Evolutionary conservation across 495 filamentous ascomycete species (phyloP), one percentile per base, ranked within the genome.

Genomic region (Daldinia decipiens): DNA sequence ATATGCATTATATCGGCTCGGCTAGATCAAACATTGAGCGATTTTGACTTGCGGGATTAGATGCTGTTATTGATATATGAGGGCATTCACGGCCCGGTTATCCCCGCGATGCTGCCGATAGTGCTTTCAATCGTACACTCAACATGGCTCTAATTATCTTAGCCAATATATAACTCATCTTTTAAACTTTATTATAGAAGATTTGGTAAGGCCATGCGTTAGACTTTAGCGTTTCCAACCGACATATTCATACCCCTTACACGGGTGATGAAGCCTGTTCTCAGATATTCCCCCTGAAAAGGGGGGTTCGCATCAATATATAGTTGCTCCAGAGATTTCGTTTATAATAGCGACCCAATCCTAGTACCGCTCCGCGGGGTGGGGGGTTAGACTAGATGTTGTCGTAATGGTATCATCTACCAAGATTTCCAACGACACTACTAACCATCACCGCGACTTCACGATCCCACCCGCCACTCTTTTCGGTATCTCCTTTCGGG

Each of bases 381-480:
- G 17, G 21, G 50, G 31, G n/a, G 9, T 13, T 34, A 56, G 27
- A 47, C 7, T 3, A 26, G 5, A 3, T 11, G 7, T 38, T 36
- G 29, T 0, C 19, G 19, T 29, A 9, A 38, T 53, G 59, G 24
- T n/a, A 15, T 79, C 68, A 85, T 73, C 81, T 74, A 9, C 81
- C 81, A 1, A 82, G 63, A 60, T 82, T 82, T 27, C 79, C 79
- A 27, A 86, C 76, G 0, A 97, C 87, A 50, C 90, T 89, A 60
- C 91, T 90, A 58, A 97, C 91, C 94, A 99, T 97, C 36, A 99
- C 94, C 5, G 95, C 94, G 29, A 95, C 91, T 80, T 98, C 95
- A 61, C 94, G 87, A 75, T 98, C 96, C 90, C 93, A 97, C 58
- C 83, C 74, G 3, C 65, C 86, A 40, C 86, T 83, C 59, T 79